These are phyloP conservation scores for Trichoderma sp. DNA, from an alignment of 2,329 filamentous ascomycete species.

Conservation along the genomic window DNA sequence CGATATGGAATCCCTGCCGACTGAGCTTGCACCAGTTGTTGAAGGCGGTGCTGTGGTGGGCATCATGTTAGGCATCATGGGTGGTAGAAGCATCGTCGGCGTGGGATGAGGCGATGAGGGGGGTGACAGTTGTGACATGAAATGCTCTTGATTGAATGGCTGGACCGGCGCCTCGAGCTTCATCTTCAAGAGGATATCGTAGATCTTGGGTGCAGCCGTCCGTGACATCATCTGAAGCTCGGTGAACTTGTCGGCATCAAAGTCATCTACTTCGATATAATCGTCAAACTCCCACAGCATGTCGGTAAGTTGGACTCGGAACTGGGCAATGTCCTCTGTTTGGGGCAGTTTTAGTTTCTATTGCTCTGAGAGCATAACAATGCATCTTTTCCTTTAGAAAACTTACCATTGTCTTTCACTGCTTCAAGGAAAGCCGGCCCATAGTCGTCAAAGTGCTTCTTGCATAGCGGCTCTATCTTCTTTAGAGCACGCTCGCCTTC, in stretches of 20 bases:
- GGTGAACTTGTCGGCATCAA: slow-evolving; percentile 50
- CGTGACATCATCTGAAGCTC: slow-evolving; percentile 49
- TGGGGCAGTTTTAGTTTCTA: neutral
- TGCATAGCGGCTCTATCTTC: slow-evolving; percentile 51
- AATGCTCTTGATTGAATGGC: slow-evolving; percentile 29
- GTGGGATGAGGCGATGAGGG: slow-evolving; percentile 27
- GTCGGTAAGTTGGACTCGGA: slow-evolving; percentile 47
- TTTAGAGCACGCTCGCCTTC: slow-evolving; percentile 51
- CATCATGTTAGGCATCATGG: neutral
- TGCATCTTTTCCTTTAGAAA: neutral
- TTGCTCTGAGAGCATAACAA: neutral
- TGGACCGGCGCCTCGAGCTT: slow-evolving; percentile 43
- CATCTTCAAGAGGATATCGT: slow-evolving; percentile 53
- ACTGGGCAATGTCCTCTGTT: slow-evolving; percentile 50
- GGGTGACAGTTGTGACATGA: slow-evolving; percentile 31
- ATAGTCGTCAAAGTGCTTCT: slow-evolving; percentile 48
- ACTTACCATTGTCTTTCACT: slow-evolving; percentile 54
- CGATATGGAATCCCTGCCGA: slow-evolving; percentile 27
- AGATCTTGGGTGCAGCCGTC: slow-evolving; percentile 47
- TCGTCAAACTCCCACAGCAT: slow-evolving; percentile 59
- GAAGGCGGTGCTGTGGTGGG: slow-evolving; percentile 13
- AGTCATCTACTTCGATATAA: slow-evolving; percentile 48
- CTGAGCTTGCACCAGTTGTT: slow-evolving; percentile 22
- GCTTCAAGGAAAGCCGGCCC: slow-evolving; percentile 49
- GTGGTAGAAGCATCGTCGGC: slow-evolving; percentile 13